phyloP scores from a whole-genome alignment of 441 rosid species.

The Euphorbia schlechtendalii region DNA sequence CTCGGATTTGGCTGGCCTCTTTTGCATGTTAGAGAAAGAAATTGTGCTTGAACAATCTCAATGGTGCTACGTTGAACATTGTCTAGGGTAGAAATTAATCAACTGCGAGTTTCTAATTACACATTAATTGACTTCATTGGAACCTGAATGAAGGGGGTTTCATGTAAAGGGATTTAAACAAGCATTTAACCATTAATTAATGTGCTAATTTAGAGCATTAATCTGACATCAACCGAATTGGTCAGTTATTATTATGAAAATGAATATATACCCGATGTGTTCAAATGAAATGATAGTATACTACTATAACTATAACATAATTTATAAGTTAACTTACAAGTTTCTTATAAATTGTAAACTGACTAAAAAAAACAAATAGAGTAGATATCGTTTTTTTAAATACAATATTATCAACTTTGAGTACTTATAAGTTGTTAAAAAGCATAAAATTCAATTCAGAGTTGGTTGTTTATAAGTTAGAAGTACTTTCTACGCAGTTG shows the following conservation, averaged over 20 bases:
- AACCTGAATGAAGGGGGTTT: background rate
- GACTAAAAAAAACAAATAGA: no score
- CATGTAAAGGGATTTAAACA: background rate
- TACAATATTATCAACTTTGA: no score
- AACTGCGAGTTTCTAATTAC: constrained; percentile 18
- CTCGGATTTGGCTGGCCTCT: background rate
- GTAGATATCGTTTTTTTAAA: no score
- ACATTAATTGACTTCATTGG: background rate
- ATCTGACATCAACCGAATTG: background rate
- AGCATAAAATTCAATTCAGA: no score
- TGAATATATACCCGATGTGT: constrained; percentile 10
- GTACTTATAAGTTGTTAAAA: no score
- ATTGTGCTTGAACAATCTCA: background rate
- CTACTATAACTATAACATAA: no score
- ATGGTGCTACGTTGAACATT: constrained; percentile 2
- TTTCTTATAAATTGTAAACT: no score
- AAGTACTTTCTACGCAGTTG: no score
- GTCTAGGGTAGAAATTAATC: background rate
- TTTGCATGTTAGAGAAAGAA: background rate
- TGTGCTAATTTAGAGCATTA: background rate
- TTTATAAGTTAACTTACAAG: no score
- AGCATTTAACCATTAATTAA: background rate
- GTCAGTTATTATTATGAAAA: constrained; percentile 20
- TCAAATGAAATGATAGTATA: background rate
- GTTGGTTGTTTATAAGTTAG: no score